Conservation (phyloP, 352 stramenopile species). For the Saprolegnia diclina region DNA sequence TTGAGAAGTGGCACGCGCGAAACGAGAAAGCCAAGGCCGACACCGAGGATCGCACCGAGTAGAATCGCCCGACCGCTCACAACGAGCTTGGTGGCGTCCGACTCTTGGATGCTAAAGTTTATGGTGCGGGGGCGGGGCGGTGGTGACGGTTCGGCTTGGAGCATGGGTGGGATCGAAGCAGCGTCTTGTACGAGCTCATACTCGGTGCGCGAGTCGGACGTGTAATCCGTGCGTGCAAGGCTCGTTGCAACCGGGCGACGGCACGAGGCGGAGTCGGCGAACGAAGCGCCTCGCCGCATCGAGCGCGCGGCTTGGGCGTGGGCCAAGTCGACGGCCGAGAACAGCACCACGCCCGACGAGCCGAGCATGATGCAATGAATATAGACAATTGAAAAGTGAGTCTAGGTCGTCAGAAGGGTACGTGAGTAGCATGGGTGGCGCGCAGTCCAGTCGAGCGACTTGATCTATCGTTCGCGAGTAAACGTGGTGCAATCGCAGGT, state of each 20-base stretch:
- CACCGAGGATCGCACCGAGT: conserved; percentile 42
- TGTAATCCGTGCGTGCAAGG: conserved; percentile 1
- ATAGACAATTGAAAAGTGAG: neutral
- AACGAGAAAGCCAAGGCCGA: conserved; percentile 25
- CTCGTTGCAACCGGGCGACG: neutral
- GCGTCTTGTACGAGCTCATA: conserved; percentile 12
- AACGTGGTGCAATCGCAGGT: neutral
- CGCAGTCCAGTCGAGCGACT: conserved; percentile 1
- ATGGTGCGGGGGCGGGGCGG: neutral
- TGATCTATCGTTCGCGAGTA: conserved; percentile 16
- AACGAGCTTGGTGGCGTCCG: neutral
- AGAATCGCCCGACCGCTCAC: conserved; percentile 22
- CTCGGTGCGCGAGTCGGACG: conserved; percentile 4
- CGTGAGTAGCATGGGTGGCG: neutral
- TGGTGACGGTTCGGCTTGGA: neutral
- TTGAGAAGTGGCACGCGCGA: conserved; percentile 35
- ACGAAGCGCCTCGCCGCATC: neutral
- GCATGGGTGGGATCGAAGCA: neutral
- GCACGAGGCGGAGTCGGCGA: neutral
- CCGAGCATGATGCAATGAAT: neutral
- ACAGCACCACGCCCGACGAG: neutral
- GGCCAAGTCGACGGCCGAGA: neutral
- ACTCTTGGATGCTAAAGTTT: neutral
- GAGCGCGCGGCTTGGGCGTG: neutral
- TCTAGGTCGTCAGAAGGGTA: no score